A percentile compares a stretch with the other conserved stretches of the same genome.
Evolutionary conservation across 2,329 filamentous ascomycete species (phyloP).

Genomic region (Colletotrichum sp.): DNA sequence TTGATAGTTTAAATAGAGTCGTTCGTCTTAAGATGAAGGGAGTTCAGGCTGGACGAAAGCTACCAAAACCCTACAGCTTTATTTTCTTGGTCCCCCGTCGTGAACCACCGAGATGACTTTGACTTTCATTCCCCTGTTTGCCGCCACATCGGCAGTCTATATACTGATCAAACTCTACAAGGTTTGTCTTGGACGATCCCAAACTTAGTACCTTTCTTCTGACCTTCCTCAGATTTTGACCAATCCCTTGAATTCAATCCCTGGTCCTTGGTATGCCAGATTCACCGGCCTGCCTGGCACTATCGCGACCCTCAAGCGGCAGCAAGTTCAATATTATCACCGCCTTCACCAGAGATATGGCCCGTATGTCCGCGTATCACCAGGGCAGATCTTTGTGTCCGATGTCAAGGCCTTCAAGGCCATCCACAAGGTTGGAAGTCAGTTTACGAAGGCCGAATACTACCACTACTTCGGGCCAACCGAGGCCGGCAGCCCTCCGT

Average conservation of each 20-base stretch:
- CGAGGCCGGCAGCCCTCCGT: background rate
- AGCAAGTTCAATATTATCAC: background rate
- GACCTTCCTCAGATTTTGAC: background rate
- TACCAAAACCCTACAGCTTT: background rate
- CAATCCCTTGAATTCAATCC: background rate
- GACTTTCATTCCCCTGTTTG: background rate
- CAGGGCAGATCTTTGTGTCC: background rate
- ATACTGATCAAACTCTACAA: background rate
- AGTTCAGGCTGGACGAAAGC: background rate
- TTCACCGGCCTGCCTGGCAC: background rate
- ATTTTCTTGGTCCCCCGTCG: background rate
- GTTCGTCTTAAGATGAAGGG: background rate
- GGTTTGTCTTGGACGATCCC: background rate
- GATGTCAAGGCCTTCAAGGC: background rate
- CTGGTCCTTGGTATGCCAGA: background rate
- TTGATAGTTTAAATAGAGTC: accelerated
- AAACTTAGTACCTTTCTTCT: background rate
- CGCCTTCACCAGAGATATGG: background rate
- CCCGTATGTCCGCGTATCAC: background rate
- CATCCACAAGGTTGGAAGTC: background rate
- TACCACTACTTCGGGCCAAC: background rate
- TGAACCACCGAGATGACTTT: background rate
- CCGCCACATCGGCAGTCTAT: background rate
- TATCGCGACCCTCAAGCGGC: background rate
- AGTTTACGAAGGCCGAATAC: background rate